phyloP scores from a whole-genome alignment of 441 rosid species.

The Caryocar brasiliense region DNA sequence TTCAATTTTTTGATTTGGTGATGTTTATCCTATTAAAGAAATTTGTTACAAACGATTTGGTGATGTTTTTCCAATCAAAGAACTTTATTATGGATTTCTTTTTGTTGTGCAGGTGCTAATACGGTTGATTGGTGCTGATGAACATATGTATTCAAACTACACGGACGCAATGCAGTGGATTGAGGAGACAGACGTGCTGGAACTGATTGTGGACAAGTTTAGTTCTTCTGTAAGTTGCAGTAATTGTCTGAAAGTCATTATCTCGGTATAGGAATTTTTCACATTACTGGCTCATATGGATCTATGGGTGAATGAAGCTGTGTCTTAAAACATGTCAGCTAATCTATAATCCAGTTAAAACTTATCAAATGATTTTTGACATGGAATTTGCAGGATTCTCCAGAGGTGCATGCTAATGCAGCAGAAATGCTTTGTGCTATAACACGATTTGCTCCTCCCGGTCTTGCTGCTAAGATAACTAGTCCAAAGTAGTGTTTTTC shows the following conservation, averaged over 20 bases:
- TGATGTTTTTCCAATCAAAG: background rate
- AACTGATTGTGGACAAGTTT: slow-evolving; percentile 87
- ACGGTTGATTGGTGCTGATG: slow-evolving; percentile 84
- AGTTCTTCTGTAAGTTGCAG: slow-evolving; percentile 74
- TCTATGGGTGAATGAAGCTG: background rate
- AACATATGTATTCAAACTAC: slow-evolving; percentile 67
- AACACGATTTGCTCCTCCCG: slow-evolving; percentile 75
- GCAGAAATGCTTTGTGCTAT: slow-evolving; percentile 88
- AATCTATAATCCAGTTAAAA: background rate
- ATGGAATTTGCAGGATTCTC: slow-evolving; percentile 48
- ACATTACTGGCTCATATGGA: too few species aligned
- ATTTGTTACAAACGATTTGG: too few species aligned
- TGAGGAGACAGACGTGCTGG: slow-evolving; percentile 74
- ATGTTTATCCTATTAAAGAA: too few species aligned
- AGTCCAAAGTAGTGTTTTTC: slow-evolving; percentile 53
- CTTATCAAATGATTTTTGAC: background rate
- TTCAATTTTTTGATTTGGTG: too few species aligned
- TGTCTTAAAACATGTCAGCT: background rate
- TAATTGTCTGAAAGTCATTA: too few species aligned
- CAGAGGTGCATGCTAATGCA: slow-evolving; percentile 88
- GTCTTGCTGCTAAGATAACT: slow-evolving; percentile 70
- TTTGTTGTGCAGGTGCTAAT: slow-evolving; percentile 55
- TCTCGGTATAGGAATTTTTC: too few species aligned
- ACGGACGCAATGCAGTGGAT: slow-evolving; percentile 78
- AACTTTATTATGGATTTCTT: background rate